These are phyloP conservation scores for Pythium chondricola DNA, from an alignment of 352 stramenopile genomes.

Conservation along the genomic window DNA sequence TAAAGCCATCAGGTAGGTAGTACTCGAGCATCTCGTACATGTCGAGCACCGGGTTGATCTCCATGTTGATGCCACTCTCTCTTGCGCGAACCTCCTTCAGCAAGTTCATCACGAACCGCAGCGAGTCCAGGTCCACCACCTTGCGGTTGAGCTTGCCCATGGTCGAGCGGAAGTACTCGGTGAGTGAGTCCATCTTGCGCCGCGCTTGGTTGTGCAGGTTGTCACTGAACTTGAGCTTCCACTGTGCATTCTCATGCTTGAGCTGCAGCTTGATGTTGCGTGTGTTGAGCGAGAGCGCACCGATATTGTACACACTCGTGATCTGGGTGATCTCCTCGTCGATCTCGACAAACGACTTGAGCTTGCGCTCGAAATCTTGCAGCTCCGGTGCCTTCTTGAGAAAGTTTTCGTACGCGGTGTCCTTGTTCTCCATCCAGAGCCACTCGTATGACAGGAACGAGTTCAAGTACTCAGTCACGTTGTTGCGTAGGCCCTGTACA, in stretches of 20 bases:
- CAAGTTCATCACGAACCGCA: conserved; percentile 97
- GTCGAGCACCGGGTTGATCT: conserved; percentile 97
- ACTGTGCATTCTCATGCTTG: conserved; percentile 93
- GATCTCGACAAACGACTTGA: conserved; percentile 94
- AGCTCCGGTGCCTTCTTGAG: conserved; percentile 91
- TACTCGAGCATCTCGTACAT: conserved; percentile 98
- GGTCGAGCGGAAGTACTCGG: conserved; percentile 94
- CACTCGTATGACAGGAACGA: conserved; percentile 96
- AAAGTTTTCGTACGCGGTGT: conserved; percentile 93
- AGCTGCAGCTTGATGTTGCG: conserved; percentile 96
- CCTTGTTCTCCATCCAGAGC: conserved; percentile 98
- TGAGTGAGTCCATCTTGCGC: conserved; percentile 91
- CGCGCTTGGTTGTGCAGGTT: conserved; percentile 94
- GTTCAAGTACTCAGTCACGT: conserved; percentile 95
- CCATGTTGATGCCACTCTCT: conserved; percentile 97
- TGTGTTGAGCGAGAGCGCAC: conserved; percentile 95
- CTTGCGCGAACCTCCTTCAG: conserved; percentile 96
- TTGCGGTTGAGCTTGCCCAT: conserved; percentile 92
- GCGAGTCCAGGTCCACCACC: conserved; percentile 94
- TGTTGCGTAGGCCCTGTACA: conserved; percentile 96
- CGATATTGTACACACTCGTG: conserved; percentile 92
- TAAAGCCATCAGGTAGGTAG: conserved; percentile 92
- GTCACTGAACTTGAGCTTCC: conserved; percentile 97
- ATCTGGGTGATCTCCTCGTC: conserved; percentile 92
- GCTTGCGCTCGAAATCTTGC: conserved; percentile 95